Base-by-base conservation (phyloP, 1,139 yeast species). In the Lodderomyces pseudojiufengensis region DNA sequence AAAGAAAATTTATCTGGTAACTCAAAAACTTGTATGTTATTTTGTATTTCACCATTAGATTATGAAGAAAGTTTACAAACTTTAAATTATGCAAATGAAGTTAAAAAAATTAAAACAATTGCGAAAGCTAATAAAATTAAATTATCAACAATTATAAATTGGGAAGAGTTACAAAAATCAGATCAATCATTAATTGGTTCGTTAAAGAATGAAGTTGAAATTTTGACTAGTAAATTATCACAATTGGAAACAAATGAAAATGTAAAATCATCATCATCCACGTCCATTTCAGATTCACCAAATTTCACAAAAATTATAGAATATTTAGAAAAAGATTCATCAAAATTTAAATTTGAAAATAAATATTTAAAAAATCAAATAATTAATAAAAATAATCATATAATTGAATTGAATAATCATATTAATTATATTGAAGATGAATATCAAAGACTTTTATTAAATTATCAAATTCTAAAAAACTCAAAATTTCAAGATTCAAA, bases 41-140 rank as follows among this genome's bases (percentile, higher is more conserved):
- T 85, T 26, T 82, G 90, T 52, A 64, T 84, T 1, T 79, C 90
- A 0, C 90, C 95, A 0, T 66, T 84, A 10, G 87, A 80, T 51
- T 77, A 76, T 49, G 92, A 84, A 15, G 95, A 84, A 48, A 79
- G 86, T 0, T 57, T 76, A 44, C 83, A 84, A 29, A 84, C 95
- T 0, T 61, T 84, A 39, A 66, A 86, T 41, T 84, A 84, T 51
- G 94, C 94, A 1, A 80, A 78, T 28, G 77, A 82, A 41, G 92
- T 86, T 3, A 83, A 84, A 51, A 70, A 69, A 46, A 84, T 84
- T 46, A 72, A 73, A 42, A 81, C 87, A 13, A 58, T 64, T 11
- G 94, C 90, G 0, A 70, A 49, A 27, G 68, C 70, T 3, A 66
- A 67, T 47, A 55, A 60, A 37, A 56, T 63, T n/a, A 61, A 60